These are phyloP conservation scores for Tolypocladium paradoxum DNA, from an alignment of 2,329 filamentous ascomycete genomes.

Conservation along the genomic window DNA sequence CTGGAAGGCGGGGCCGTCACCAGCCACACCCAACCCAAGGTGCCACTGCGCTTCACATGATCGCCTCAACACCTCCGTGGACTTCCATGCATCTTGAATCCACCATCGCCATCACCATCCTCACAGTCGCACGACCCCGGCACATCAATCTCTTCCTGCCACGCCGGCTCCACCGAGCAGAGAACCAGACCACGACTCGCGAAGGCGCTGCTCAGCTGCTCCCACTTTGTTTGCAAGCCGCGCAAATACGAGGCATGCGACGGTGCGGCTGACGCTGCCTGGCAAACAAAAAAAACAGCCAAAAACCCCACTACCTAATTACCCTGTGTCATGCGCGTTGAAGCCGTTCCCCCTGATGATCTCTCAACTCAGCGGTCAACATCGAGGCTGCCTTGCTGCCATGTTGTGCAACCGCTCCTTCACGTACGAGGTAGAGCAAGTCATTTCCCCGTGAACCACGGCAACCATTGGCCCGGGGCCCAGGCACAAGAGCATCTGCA, in stretches of 20 bases:
- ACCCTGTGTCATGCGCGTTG: background rate
- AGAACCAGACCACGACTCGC: background rate
- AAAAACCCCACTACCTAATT: too few relatives aligned
- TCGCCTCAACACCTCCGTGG: background rate
- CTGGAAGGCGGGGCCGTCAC: background rate
- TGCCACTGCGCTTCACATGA: too few relatives aligned
- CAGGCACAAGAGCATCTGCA: background rate
- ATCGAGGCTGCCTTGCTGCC: background rate
- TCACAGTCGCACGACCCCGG: background rate
- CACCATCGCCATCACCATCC: background rate
- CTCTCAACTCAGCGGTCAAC: background rate
- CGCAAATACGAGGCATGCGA: background rate
- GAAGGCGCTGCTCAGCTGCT: background rate
- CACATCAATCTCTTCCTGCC: background rate
- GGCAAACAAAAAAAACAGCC: background rate
- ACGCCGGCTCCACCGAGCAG: background rate
- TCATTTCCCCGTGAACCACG: background rate
- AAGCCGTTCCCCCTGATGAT: background rate
- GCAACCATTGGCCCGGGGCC: background rate
- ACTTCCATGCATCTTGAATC: background rate
- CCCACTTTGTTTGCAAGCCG: background rate
- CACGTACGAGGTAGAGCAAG: background rate
- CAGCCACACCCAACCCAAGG: background rate
- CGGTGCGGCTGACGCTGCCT: background rate
- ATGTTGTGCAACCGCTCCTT: background rate